phyloP scores from a whole-genome alignment of 108 stramenopile genomes.

The Nannochloropsis oceanica region DNA sequence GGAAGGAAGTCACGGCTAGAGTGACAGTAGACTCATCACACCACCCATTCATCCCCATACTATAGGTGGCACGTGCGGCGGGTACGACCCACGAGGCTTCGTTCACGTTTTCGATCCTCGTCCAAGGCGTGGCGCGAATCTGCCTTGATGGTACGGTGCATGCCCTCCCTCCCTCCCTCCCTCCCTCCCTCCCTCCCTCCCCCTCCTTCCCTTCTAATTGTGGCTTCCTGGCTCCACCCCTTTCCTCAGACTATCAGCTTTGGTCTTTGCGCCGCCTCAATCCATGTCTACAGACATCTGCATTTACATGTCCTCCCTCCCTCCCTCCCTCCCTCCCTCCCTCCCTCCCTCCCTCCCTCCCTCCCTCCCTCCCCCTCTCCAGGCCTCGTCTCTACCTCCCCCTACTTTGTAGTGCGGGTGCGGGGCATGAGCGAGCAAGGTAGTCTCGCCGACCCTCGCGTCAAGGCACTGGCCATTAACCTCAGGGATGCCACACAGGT shows the following conservation, averaged over 20 bases:
- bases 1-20: not conserved
- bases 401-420: not conserved
- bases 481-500: slow-evolving; percentile 7
- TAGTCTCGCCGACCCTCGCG: not conserved
- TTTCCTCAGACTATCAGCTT: no score
- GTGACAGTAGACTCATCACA: not conserved
- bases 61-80: not conserved
- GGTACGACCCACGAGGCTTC: not conserved
- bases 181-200: not conserved
- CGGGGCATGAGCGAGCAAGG: not conserved
- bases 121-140: not conserved
- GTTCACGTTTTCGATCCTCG: not conserved
- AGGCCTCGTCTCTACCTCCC: no score
- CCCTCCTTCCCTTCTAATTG: not conserved
- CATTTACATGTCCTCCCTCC: no score
- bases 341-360: not conserved
- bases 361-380: not conserved
- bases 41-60: not conserved
- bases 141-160: not conserved
- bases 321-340: not conserved
- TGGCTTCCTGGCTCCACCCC: no score
- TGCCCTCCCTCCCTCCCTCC: not conserved
- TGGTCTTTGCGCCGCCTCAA: no score
- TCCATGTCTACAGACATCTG: no score
- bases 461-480: slow-evolving; percentile 20